These are phyloP conservation scores for Epithele typhae DNA, from an alignment of 768 basidiomycete genomes.

Conservation along the genomic window DNA sequence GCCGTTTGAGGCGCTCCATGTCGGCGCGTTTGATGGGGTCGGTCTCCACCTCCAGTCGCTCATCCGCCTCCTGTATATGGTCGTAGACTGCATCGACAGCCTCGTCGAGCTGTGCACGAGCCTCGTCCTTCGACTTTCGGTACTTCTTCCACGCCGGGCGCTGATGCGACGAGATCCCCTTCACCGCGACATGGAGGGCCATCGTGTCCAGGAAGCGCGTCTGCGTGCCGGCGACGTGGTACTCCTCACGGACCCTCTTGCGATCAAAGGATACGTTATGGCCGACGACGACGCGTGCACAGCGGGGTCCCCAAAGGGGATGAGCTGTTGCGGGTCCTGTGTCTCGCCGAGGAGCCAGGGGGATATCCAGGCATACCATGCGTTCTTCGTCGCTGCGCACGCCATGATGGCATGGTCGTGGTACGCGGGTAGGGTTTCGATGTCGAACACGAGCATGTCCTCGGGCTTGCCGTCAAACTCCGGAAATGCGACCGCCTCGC, in stretches of 20 bases:
- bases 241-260: conserved; percentile 79
- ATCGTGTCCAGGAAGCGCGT: conserved; percentile 93
- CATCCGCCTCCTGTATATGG: conserved; percentile 40
- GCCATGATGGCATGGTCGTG: conserved; percentile 86
- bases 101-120: conserved; percentile 53
- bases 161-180: conserved; percentile 92
- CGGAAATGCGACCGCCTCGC: conserved; percentile 66
- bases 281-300: conserved; percentile 69
- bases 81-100: conserved; percentile 59
- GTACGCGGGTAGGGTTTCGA: conserved; percentile 86
- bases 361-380: conserved; percentile 96
- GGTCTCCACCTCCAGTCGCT: conserved; percentile 33
- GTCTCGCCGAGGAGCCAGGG: conserved; percentile 81
- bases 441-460: conserved; percentile 82
- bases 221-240: conserved; percentile 56
- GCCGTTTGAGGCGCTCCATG: conserved; percentile 34
- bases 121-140: conserved; percentile 61
- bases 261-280: conserved; percentile 97
- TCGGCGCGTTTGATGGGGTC: conserved; percentile 34
- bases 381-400: conserved; percentile 73
- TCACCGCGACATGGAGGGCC: conserved; percentile 89
- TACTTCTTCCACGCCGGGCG: conserved; percentile 90
- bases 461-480: conserved; percentile 61
- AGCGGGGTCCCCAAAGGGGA: conserved; percentile 60
- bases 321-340: conserved; percentile 55